Evolutionary conservation across 2,329 filamentous ascomycete species (phyloP).

Genomic region (Trichoderma sp.): DNA sequence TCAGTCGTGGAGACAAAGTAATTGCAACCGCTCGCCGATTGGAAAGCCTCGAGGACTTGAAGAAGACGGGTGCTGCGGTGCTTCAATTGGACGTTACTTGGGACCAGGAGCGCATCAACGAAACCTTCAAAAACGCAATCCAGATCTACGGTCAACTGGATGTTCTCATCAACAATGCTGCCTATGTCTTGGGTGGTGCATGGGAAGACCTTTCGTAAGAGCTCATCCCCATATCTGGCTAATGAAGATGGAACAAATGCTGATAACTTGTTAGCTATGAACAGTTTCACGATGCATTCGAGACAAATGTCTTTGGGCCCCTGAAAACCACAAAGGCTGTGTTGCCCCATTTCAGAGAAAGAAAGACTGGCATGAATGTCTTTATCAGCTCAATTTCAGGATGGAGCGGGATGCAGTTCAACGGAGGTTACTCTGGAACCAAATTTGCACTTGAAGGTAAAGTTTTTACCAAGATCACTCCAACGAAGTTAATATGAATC

Average conservation of each 20-base stretch:
- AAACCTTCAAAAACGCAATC: constrained; percentile 28
- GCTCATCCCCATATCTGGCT: background rate
- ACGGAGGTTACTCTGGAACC: constrained; percentile 16
- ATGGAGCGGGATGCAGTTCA: constrained; percentile 7
- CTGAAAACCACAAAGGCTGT: constrained; percentile 1
- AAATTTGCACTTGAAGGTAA: constrained; percentile 21
- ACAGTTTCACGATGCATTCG: background rate
- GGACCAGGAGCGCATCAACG: constrained; percentile 20
- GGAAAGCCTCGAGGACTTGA: constrained; percentile 23
- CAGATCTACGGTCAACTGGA: constrained; percentile 28
- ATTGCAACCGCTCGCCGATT: constrained; percentile 24
- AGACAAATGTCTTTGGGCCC: constrained; percentile 12
- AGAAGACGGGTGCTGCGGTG: constrained; percentile 27
- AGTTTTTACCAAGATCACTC: background rate
- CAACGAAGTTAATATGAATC: rapidly evolving
- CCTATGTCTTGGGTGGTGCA: constrained; percentile 13
- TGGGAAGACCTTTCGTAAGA: constrained; percentile 16
- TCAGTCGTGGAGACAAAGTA: constrained; percentile 27
- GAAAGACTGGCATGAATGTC: constrained; percentile 16
- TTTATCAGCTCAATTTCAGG: constrained; percentile 20
- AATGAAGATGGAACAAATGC: background rate
- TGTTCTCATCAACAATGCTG: constrained; percentile 29
- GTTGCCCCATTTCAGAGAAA: constrained; percentile 13
- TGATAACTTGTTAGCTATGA: background rate
- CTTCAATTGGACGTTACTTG: constrained; percentile 33